Base-by-base conservation (phyloP, 495 filamentous ascomycete genomes). In the Ascobolus immersus region DNA sequence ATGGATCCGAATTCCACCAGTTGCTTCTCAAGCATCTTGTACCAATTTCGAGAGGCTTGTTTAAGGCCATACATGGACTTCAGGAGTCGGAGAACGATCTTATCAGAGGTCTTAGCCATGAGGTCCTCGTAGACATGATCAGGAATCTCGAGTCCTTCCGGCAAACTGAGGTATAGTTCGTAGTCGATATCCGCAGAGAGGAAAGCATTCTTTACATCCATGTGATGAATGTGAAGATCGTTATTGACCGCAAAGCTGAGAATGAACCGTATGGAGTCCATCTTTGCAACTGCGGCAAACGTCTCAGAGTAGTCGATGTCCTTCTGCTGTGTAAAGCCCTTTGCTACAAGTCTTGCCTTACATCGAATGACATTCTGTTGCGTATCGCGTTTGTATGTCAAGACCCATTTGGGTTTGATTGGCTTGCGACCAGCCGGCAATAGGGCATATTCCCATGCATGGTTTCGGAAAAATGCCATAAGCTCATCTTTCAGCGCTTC, bases 301-400 rank as follows among this genome's bases (percentile, higher is more conserved):
- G 41, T 48, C 9, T 51, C 41, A 15, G 36, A 31, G 26, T 39
- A 51, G 21, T 51, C 47, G n/a, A 45, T 21, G 12, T 44, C 48
- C 8, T 38, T 24, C 4, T 38, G 23, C 37, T 52, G 41, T 5
- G 37, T 27, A 17, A 37, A 48, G 15, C 48, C 48, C 35, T 41
- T 39, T 14, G 36, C 35, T 3, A 51, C 41, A 10, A 44, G 21
- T 22, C 39, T 17, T 6, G 44, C 48, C 28, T 51, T 51, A 25
- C 38, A 51, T 5, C 38, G 22, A 17, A 2, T 19, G 0, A 21
- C 12, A 3, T 17, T 30, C 0, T 19, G 17, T 8, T 38, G 30
- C 4, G 36, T 24, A 3, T 41, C 32, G 0, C 13, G 12, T 39
- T 49, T 50, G 7, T 39, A 23, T 21, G 40, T 35, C 11, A 32